Base-by-base conservation (phyloP, 257 asterid genomes). In the Salvia rosmarinus region DNA sequence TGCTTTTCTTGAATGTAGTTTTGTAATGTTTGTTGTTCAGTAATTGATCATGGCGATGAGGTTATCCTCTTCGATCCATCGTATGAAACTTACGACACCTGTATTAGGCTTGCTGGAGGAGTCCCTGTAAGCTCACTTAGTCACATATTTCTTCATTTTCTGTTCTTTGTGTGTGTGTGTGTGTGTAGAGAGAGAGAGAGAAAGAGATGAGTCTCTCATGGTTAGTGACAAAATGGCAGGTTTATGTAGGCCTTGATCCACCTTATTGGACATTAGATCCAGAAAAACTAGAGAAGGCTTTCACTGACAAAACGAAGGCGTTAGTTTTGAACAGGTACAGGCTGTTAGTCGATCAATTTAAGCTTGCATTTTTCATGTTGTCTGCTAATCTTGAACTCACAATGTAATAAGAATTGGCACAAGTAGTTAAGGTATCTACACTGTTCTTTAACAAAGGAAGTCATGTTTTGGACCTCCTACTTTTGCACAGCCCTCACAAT, bases 91-190 rank as follows among this genome's bases (percentile, higher is more conserved):
- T 92, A 92, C 39, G 96, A 84, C 44, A 83, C 90, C 11, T 90
- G 98, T 72, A 88, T 92, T 73, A 83, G 81, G 78, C 87, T 92
- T 75, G 96, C 95, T 20, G 98, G 98, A 76, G 98, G 97, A 77
- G 80, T 90, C 16, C 98, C 98, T 0, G 98, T 92, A 75, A 82
- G 97, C 73, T 70, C 46, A 30, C 63, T 64, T 28, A 13, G 9
- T 58, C 19, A 44, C 64, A 35, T 0, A 7, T 47, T 20, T 64
- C 28, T 34, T 17, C 30, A 19, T 21, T 28, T 5, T 9, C 37
- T 4, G 37, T 21, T 30, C n/a, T 54, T 16, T 50, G 52, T 32
- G 30, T 14, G 34, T 35, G 19, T 50, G 14, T 42, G 37, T 32
- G 14, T 12, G 63, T 11, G 10, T 3, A 32, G 66, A 60, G n/a